phyloP scores from a whole-genome alignment of 805 yeast genomes.

The Wickerhamiella spandovensis region DNA sequence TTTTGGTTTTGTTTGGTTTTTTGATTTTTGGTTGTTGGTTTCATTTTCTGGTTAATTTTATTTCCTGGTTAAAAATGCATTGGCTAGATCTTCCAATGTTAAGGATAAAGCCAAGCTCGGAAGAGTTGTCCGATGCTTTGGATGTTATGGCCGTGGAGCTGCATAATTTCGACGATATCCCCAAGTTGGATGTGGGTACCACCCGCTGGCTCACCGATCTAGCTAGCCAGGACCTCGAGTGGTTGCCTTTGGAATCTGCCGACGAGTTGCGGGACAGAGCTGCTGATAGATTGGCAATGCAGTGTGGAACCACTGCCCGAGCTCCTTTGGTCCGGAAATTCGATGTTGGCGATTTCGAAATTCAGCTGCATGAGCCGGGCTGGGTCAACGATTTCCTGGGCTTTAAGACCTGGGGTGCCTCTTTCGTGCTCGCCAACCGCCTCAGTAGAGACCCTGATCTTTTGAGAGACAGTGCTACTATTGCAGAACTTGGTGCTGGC shows the following conservation, averaged over 20 bases:
- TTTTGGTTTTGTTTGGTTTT: too few species aligned
- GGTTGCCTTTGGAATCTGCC: slow-evolving; percentile 30
- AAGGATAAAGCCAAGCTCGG: slow-evolving; percentile 11
- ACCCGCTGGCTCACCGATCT: slow-evolving; percentile 24
- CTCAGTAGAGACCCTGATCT: slow-evolving; percentile 24
- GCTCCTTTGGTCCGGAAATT: slow-evolving; percentile 58
- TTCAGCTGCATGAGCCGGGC: slow-evolving; percentile 62
- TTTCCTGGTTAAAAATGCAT: slow-evolving; percentile 16
- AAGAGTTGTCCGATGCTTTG: slow-evolving; percentile 10
- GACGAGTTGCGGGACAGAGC: slow-evolving; percentile 39
- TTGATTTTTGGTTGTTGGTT: too few species aligned
- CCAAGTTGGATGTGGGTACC: slow-evolving; percentile 15
- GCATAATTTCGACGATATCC: slow-evolving; percentile 9
- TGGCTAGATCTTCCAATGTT: slow-evolving; percentile 22
- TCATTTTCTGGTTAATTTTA: too few species aligned
- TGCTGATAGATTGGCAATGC: slow-evolving; percentile 57
- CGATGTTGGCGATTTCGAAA: slow-evolving; percentile 27
- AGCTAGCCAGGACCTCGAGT: slow-evolving; percentile 26
- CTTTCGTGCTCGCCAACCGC: slow-evolving; percentile 51
- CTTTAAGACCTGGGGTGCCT: slow-evolving; percentile 92
- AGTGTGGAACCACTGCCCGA: slow-evolving; percentile 73
- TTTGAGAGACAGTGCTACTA: slow-evolving; percentile 12
- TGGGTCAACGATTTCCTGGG: slow-evolving; percentile 80
- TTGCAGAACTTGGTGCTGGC: slow-evolving; percentile 78
- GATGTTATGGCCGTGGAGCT: slow-evolving; percentile 10